Base-by-base conservation (phyloP, 768 basidiomycete species). In the Agrocybe pediades region DNA sequence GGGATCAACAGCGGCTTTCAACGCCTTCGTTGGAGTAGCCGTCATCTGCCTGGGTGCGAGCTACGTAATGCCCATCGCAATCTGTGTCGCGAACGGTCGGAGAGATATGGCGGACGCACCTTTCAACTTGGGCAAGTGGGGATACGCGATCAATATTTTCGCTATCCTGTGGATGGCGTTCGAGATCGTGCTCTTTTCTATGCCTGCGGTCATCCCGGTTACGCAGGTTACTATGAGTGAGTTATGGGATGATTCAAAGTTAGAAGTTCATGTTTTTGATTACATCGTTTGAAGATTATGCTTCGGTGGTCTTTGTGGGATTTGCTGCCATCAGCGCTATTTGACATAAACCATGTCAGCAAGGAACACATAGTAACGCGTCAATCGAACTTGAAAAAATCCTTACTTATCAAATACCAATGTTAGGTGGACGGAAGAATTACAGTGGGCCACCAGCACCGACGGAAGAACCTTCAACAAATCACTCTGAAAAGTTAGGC, bases 11-110 rank as follows among this genome's bases (percentile, higher is more conserved):
- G 78, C 82, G 0, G 86, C 84, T 1, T 87, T 87, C 66, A 86
- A 85, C 54, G 86, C 84, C 2, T 87, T 88, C 57, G 79, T 83
- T 3, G 83, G 85, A 11, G 84, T 87, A 3, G 82, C 82, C 0
- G 83, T 85, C 19, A 86, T 87, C 53, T 86, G 84, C 61, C 71
- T 87, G 9, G 82, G 82, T 2, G 78, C 82, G n/a, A 83, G 82
- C 44, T 85, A 86, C 55, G 79, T 80, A 1, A 77, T 87, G 72
- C 85, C 85, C 2, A 74, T 88, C 7, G 77, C 79, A 1, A 78
- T 85, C 41, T 79, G 76, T 9, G 67, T 87, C 5, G 61, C 68
- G 1, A 61, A 78, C 27, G 73, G 77, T 0, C 73, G 85, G 2
- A 67, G 60, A 42, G 71, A 74, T 29, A 71, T 85, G 52, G 54